Evolutionary conservation across 2,329 filamentous ascomycete genomes (phyloP), one percentile per base, ranked within the genome.

Genomic region (Zymoseptoria crescenta): DNA sequence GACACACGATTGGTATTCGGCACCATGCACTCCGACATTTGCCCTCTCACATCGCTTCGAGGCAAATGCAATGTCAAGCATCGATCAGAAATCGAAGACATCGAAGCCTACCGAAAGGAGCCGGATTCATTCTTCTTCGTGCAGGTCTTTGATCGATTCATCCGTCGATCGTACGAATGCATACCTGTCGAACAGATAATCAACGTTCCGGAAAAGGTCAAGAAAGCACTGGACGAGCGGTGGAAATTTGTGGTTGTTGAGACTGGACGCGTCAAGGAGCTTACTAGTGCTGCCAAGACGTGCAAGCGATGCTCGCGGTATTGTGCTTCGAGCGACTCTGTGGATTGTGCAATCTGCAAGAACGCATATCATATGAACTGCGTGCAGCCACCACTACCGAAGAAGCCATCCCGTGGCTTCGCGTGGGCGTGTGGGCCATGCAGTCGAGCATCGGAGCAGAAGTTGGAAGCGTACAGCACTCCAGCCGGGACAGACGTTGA

Each of bases 321-420:
- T 78, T 96, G 92, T 77, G 92, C 94, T 68, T 94, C 85, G 87
- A 88, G 89, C 73, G 91, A 97, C 76, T 97, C 94, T 48, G 94
- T 97, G 24, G 93, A 97, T 74, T 99, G 94, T 74, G 94, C 93
- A 51, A 91, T 96, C 57, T 99, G 94, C 75, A 84, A 87, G 71
- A 87, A 91, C 73, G 97, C 93, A 13, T 99, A 96, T 76, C 94
- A 99, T 78, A 97, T 99, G 93, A 90, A 92, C 70, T 99, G 94
- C 74, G 94, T 99, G 58, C 87, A 88, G 62, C 94, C 94, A 49
- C 91, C 92, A 45, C 76, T 99, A 63, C 82, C 91, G 56, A 99
- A 96, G 75, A 99, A 99, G 75, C 94, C 94, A 20, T 96, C 93
- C 52, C 87, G 94, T 74, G 94, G 94, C 48, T 99, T 99, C 76